A percentile compares a stretch with the other conserved stretches of the same genome.
These are phyloP conservation scores for Plantago elongata DNA, from an alignment of 257 asterid genomes.

Conservation along the genomic window DNA sequence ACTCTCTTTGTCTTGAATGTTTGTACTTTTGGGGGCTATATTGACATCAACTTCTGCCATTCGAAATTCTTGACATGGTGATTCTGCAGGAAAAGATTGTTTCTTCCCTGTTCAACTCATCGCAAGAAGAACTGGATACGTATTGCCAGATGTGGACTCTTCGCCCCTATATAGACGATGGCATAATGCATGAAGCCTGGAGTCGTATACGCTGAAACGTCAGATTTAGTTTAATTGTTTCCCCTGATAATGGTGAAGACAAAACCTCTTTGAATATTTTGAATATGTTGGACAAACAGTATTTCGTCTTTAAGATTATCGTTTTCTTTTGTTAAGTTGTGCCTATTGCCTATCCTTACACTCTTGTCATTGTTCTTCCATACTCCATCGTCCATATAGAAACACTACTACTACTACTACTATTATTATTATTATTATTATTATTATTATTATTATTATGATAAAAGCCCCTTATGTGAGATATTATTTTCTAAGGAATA, in stretches of 20 bases:
- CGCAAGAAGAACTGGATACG: constrained; percentile 65
- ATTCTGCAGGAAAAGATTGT: constrained; percentile 48
- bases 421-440: no score
- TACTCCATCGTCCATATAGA: no score
- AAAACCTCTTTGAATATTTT: background rate
- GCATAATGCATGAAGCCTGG: constrained; percentile 65
- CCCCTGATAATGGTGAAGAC: background rate
- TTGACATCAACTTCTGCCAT: background rate
- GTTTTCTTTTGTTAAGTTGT: no score
- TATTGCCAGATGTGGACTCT: constrained; percentile 85
- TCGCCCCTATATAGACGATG: constrained; percentile 77
- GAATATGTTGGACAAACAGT: background rate
- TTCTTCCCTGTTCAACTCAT: constrained; percentile 59
- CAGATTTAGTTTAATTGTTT: background rate
- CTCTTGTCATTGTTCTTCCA: no score
- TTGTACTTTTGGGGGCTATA: background rate
- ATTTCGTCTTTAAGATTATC: no score
- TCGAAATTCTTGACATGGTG: background rate
- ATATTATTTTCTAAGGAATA: no score
- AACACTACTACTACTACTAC: no score
- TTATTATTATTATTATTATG: no score
- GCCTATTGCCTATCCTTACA: no score
- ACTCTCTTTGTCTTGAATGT: no score
- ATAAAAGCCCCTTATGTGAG: no score
- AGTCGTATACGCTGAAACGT: constrained; percentile 26